These are phyloP conservation scores for Gastrolobium villosum DNA, from an alignment of 306 rosid genomes.

Conservation along the genomic window DNA sequence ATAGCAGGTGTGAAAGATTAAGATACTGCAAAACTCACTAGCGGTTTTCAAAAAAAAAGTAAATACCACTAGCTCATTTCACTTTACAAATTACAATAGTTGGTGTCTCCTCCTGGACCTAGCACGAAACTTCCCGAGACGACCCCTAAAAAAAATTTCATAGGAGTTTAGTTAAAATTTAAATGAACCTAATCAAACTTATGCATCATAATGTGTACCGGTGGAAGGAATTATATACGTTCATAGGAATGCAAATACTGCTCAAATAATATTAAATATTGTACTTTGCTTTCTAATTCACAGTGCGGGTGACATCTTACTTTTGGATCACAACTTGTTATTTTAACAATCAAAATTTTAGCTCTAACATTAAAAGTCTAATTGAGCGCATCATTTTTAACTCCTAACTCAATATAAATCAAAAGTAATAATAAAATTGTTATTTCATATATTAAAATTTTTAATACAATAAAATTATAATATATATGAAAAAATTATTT, in stretches of 20 bases:
- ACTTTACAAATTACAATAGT: background rate
- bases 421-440: too few relatives aligned
- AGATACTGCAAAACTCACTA: background rate
- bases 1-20: constrained; percentile 8
- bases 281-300: constrained; percentile 1
- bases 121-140: background rate
- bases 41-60: background rate
- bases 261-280: background rate
- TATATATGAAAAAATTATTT: too few relatives aligned
- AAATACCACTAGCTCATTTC: background rate
- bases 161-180: background rate
- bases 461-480: too few relatives aligned
- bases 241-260: background rate
- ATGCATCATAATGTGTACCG: background rate
- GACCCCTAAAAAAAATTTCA: too few relatives aligned
- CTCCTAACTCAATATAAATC: too few relatives aligned
- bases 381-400: background rate
- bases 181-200: background rate
- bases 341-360: background rate
- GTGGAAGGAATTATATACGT: background rate
- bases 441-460: too few relatives aligned
- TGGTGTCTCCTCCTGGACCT: background rate
- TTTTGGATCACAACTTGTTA: background rate
- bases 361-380: background rate
- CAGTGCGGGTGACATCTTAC: background rate